Evolutionary conservation across 306 rosid species (phyloP).

Genomic region (Trifolium fragiferum): DNA sequence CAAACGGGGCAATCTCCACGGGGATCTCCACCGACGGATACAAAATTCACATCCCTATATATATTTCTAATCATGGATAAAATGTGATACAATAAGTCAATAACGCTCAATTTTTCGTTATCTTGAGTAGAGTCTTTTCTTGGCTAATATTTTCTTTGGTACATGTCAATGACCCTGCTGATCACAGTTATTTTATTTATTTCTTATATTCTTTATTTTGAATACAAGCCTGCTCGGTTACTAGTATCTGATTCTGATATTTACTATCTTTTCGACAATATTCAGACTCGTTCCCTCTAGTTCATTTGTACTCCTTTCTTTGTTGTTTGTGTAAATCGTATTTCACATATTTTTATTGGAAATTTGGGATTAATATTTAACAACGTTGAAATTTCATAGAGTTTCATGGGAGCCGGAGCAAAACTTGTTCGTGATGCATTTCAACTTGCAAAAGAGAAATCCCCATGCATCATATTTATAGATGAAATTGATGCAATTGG

Average conservation of each 20-base stretch:
- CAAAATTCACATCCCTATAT: too few relatives aligned
- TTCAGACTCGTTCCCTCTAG: neutral
- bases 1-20: too few relatives aligned
- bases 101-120: neutral
- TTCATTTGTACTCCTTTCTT: conserved; percentile 2
- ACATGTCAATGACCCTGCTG: conserved; percentile 1
- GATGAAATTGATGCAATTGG: conserved; percentile 99
- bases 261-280: neutral
- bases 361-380: conserved; percentile 4
- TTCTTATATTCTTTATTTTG: neutral
- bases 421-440: conserved; percentile 98
- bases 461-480: conserved; percentile 94
- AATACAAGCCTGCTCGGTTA: neutral
- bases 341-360: neutral
- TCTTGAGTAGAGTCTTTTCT: neutral
- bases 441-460: conserved; percentile 93
- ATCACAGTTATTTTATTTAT: conserved; percentile 20
- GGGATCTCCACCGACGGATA: too few relatives aligned
- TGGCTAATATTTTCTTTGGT: conserved; percentile 6
- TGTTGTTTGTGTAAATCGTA: neutral
- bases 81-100: neutral
- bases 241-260: conserved; percentile 26
- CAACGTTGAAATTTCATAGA: conserved; percentile 42
- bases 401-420: conserved; percentile 94
- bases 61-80: conserved; percentile 12